Evolutionary conservation across 2,329 filamentous ascomycete genomes (phyloP).

Genomic region (Zymoseptoria pseudotritici): DNA sequence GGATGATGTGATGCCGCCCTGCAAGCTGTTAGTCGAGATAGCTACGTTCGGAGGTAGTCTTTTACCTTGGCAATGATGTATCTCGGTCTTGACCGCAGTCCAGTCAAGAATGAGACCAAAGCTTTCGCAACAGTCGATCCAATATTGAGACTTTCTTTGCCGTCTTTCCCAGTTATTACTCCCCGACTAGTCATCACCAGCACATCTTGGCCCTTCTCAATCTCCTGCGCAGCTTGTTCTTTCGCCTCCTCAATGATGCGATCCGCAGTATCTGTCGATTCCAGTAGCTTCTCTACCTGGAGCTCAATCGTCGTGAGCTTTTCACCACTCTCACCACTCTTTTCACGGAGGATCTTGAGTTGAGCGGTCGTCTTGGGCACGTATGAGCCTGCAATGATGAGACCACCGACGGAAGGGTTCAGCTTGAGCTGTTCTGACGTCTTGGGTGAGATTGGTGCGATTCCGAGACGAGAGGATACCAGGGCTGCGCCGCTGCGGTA

Average conservation of each 20-base stretch:
- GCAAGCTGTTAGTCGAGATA: background rate
- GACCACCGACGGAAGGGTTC: constrained; percentile 38
- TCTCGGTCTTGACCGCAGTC: constrained; percentile 42
- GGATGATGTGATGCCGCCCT: constrained; percentile 52
- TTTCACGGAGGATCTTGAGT: constrained; percentile 37
- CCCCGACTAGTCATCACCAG: constrained; percentile 53
- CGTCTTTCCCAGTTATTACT: constrained; percentile 45
- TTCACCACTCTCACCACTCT: constrained; percentile 33
- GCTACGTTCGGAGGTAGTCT: background rate
- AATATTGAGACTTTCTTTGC: constrained; percentile 47
- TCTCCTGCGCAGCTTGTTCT: constrained; percentile 21
- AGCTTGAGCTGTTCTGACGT: constrained; percentile 38
- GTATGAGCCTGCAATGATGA: constrained; percentile 52
- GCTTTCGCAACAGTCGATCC: constrained; percentile 46
- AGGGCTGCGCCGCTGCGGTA: constrained; percentile 43
- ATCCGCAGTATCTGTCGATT: constrained; percentile 29
- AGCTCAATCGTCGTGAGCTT: constrained; percentile 43
- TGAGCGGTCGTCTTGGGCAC: constrained; percentile 54
- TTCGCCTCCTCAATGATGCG: constrained; percentile 35
- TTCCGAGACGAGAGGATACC: constrained; percentile 46
- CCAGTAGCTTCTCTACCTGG: constrained; percentile 43
- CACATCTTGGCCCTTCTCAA: constrained; percentile 45
- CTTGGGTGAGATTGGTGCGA: constrained; percentile 45
- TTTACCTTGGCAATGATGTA: constrained; percentile 50
- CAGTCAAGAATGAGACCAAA: constrained; percentile 44